Evolutionary conservation across 1,284 basidiomycete species (phyloP).

Genomic region (Apiotrichum domesticum): DNA sequence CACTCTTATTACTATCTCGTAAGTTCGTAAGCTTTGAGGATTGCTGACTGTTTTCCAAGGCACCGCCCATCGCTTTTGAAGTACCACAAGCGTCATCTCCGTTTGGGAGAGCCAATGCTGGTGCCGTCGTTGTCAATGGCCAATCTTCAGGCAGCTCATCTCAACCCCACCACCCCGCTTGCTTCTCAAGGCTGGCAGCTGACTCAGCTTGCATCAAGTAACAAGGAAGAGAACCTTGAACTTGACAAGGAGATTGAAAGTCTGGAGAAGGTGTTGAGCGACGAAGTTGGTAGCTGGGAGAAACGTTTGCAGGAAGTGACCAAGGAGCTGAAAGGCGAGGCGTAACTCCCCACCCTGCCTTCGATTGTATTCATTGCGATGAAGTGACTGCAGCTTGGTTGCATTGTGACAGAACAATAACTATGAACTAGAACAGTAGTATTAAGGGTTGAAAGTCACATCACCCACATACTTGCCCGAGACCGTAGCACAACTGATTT

Average conservation of each 20-base stretch:
- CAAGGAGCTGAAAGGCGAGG: slow-evolving; percentile 32
- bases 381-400: too few relatives aligned
- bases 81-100: slow-evolving; percentile 53
- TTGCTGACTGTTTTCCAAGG: slow-evolving; percentile 22
- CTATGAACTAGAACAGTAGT: background rate
- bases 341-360: background rate
- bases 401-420: background rate
- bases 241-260: slow-evolving; percentile 49
- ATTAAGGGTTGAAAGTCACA: slow-evolving; percentile 3
- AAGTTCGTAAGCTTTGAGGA: slow-evolving; percentile 9
- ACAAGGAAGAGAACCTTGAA: slow-evolving; percentile 38
- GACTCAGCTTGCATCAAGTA: slow-evolving; percentile 30
- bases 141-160: slow-evolving; percentile 13
- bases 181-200: slow-evolving; percentile 41
- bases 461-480: slow-evolving; percentile 15
- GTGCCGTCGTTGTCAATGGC: slow-evolving; percentile 15
- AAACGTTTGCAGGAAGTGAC: slow-evolving; percentile 61
- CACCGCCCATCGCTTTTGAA: slow-evolving; percentile 51
- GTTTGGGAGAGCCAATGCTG: slow-evolving; percentile 37
- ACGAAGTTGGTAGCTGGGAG: slow-evolving; percentile 64
- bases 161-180: slow-evolving; percentile 33
- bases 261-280: slow-evolving; percentile 37
- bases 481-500: slow-evolving; percentile 1
- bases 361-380: too few relatives aligned
- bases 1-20: slow-evolving; percentile 85